A percentile compares a stretch with the other conserved stretches of the same genome.
Conservation (phyloP, 495 filamentous ascomycete species). For the Xylaria palmicola region DNA sequence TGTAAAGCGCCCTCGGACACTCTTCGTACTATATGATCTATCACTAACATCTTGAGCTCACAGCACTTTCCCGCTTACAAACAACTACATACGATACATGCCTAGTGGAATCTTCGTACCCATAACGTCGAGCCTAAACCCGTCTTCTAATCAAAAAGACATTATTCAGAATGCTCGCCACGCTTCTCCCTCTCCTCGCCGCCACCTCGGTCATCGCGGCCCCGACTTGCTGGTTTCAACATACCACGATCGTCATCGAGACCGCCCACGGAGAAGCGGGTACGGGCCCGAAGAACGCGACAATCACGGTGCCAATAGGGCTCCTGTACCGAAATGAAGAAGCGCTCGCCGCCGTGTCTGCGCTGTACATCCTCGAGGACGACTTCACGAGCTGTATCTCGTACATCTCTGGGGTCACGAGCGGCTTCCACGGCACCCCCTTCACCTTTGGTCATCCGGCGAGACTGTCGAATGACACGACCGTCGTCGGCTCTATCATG, state of each 20-base stretch:
- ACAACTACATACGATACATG: too few relatives aligned
- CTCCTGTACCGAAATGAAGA: background rate
- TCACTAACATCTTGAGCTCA: too few relatives aligned
- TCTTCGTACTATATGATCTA: too few relatives aligned
- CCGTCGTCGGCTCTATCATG: background rate
- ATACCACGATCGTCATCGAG: background rate
- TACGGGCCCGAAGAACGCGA: background rate
- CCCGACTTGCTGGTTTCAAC: background rate
- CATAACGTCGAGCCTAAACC: background rate
- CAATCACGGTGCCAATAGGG: background rate
- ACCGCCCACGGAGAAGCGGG: background rate
- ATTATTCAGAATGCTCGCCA: background rate
- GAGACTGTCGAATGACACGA: background rate
- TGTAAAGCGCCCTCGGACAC: too few relatives aligned
- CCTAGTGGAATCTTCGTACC: too few relatives aligned
- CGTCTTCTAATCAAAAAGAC: background rate
- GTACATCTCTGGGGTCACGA: background rate
- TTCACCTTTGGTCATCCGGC: background rate
- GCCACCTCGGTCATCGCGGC: background rate
- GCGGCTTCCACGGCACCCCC: background rate
- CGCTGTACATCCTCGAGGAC: background rate
- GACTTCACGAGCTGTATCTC: background rate
- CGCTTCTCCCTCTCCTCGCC: background rate
- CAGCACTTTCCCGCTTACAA: too few relatives aligned
- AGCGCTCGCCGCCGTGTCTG: background rate